Evolutionary conservation across 768 basidiomycete genomes (phyloP), one percentile per base, ranked within the genome.

Genomic region (Tulasnella sp.): DNA sequence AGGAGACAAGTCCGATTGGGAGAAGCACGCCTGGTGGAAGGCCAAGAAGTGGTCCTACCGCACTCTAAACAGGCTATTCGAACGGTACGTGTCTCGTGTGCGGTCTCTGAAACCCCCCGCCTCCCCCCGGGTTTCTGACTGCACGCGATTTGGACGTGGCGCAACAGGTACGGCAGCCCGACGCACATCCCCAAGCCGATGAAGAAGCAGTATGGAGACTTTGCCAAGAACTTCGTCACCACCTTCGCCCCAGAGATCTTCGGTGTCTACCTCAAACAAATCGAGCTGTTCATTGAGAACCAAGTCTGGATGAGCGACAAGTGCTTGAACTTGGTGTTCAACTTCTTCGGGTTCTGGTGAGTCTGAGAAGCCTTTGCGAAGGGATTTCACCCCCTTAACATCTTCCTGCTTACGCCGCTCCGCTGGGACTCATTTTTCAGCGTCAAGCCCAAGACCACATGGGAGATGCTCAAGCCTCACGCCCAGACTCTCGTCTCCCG

Each of bases 1-100:
- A 1, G 90, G 89, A 41, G 91, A 94, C 80, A 90, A 91, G 81
- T 93, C 95, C 7, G 93, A 93, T 22, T 88, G 93, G 48, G 94
- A 96, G 86, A 89, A 88, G 73, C 90, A 88, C 72, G 93, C 94
- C 83, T 97, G 96, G 96, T 95, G 95, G 93, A 93, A 92, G 84
- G 90, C 93, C 12, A 97, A 97, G 87, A 97, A 97, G 84, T 97
- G 96, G 96, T 94, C 96, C 0, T 96, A 93, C 84, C 90, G 89
- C n/a, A 91, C 91, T 50, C 87, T 97, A 11, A 93, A 93, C 48
- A 88, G 92, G 34, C 87, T 96, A 22, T 96, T 96, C 89, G 93
- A 93, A 83, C 89, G 93, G 90, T 92, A n/a, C n/a, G n/a, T n/a
- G n/a, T n/a, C n/a, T n/a, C n/a, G n/a, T n/a, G n/a, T n/a, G n/a